phyloP scores from a whole-genome alignment of 192 early-diverging fungal species.

The Coemansia sp. region DNA sequence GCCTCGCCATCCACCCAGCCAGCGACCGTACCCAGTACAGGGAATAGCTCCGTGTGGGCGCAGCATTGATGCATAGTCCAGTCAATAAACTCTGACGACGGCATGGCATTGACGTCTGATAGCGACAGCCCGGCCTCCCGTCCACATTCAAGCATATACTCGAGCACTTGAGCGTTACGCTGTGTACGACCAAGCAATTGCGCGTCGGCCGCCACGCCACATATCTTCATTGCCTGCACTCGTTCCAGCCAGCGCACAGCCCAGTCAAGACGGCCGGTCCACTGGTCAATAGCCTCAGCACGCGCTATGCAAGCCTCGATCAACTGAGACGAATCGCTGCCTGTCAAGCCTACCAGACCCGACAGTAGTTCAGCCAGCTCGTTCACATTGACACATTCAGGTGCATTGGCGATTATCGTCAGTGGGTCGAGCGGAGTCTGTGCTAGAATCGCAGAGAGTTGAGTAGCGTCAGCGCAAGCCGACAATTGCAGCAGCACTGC shows the following conservation, averaged over 20 bases:
- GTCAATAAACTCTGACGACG: not conserved
- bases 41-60: not conserved
- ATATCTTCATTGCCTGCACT: not conserved
- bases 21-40: not conserved
- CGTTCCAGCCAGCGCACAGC: constrained; percentile 23
- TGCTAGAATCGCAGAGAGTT: constrained; percentile 6
- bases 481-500: constrained; percentile 16
- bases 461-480: constrained; percentile 1
- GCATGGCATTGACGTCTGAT: constrained; percentile 15
- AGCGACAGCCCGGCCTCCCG: not conserved
- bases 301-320: constrained; percentile 14
- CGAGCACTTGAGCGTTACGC: constrained; percentile 12
- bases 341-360: not conserved
- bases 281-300: constrained; percentile 31
- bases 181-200: constrained; percentile 4
- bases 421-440: constrained; percentile 6
- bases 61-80: constrained; percentile 3
- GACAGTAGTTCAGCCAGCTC: constrained; percentile 19
- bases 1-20: not conserved
- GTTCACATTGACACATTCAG: constrained; percentile 23
- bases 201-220: not conserved
- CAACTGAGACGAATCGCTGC: constrained; percentile 8
- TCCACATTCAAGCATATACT: not conserved
- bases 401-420: constrained; percentile 23
- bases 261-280: constrained; percentile 40